Evolutionary conservation across 73 alveolate species (phyloP).

Genomic region (Blepharisma stoltei): DNA sequence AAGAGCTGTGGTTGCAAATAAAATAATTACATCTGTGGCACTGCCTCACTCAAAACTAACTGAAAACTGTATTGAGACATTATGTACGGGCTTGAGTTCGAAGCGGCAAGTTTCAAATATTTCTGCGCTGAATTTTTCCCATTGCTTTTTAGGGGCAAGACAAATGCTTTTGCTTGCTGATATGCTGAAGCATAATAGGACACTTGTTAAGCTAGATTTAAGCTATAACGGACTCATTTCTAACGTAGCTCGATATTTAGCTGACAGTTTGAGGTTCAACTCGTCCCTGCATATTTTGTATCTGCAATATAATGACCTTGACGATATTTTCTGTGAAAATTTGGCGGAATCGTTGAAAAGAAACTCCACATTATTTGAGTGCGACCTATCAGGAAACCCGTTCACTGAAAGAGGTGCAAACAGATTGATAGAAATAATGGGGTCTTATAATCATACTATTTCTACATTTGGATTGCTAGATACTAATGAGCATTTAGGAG

Average conservation of each 20-base stretch:
- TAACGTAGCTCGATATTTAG: slow-evolving; percentile 5
- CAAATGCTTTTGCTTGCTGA: background rate
- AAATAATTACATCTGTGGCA: background rate
- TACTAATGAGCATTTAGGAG: background rate
- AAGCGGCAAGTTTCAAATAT: background rate
- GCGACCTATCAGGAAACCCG: slow-evolving; percentile 8
- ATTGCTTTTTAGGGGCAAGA: slow-evolving; percentile 2
- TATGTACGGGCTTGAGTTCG: too few species aligned
- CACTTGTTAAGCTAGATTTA: background rate
- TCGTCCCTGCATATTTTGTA: background rate
- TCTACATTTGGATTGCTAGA: background rate
- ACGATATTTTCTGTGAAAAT: background rate
- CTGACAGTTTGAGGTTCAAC: background rate
- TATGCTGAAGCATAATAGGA: background rate
- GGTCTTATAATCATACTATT: background rate
- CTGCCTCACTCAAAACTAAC: slow-evolving; percentile 16
- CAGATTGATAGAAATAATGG: background rate
- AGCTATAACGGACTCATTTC: slow-evolving; percentile 12
- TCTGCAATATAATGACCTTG: background rate
- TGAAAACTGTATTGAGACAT: background rate
- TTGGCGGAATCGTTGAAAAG: background rate
- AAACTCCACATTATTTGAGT: background rate
- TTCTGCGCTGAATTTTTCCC: background rate
- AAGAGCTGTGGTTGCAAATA: background rate
- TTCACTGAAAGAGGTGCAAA: background rate